Percentiles rank a stretch among this genome's conserved stretches.
Conservation (phyloP, 2,329 filamentous ascomycete species). For the Fusarium sororula region DNA sequence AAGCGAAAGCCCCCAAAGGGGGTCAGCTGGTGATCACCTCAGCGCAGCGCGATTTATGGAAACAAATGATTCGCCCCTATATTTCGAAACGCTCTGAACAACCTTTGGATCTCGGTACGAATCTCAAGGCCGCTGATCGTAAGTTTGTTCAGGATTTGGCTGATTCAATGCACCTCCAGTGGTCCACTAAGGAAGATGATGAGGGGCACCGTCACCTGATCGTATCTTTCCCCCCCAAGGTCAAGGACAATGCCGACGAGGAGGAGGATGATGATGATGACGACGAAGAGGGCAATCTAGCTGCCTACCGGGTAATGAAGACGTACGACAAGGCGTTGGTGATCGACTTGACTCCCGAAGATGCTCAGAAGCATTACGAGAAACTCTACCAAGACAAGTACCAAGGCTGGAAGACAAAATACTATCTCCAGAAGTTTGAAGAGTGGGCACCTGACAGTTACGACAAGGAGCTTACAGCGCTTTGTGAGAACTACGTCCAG, state of each 20-base stretch:
- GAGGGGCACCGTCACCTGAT: constrained; percentile 63
- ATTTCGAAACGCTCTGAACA: constrained; percentile 73
- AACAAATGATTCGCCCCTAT: constrained; percentile 81
- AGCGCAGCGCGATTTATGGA: constrained; percentile 83
- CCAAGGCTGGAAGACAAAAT: constrained; percentile 90
- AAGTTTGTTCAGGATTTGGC: constrained; percentile 93
- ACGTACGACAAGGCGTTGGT: constrained; percentile 91
- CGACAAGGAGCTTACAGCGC: constrained; percentile 75
- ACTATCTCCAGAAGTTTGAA: constrained; percentile 88
- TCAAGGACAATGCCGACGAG: constrained; percentile 52
- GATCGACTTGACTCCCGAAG: constrained; percentile 79
- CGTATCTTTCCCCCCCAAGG: constrained; percentile 58
- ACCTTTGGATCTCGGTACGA: constrained; percentile 77
- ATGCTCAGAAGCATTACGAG: constrained; percentile 81
- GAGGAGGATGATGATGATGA: constrained; percentile 64
- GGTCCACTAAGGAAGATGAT: constrained; percentile 66
- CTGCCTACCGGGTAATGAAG: constrained; percentile 84
- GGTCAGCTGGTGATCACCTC: constrained; percentile 77
- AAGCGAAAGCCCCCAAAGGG: constrained; percentile 63
- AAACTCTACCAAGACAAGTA: constrained; percentile 92
- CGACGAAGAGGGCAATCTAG: constrained; percentile 83
- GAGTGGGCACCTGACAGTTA: constrained; percentile 86
- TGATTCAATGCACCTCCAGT: constrained; percentile 65
- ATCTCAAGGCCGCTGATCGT: constrained; percentile 83
- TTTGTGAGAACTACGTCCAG: constrained; percentile 97